These are phyloP conservation scores for Fusarium cicatricum DNA, from an alignment of 2,329 filamentous ascomycete genomes.

Conservation along the genomic window DNA sequence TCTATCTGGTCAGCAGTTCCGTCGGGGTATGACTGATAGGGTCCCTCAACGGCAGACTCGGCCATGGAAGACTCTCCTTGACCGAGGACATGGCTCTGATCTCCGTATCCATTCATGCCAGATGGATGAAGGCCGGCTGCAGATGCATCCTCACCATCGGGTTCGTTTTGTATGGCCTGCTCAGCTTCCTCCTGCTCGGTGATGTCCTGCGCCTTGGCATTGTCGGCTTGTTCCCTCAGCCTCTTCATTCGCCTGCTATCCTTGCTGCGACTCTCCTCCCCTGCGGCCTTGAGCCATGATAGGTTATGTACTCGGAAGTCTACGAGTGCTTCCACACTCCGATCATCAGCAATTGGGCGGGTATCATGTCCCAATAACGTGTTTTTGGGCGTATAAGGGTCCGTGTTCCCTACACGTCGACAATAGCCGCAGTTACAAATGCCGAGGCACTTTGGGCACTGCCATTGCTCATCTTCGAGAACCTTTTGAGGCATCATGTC, in stretches of 20 bases:
- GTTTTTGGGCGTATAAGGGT: constrained; percentile 85
- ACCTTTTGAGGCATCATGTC: constrained; percentile 86
- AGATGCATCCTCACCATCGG: constrained; percentile 5
- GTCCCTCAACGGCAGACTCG: constrained; percentile 15
- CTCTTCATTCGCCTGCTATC: constrained; percentile 66
- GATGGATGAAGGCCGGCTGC: constrained; percentile 9
- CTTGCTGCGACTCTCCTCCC: constrained; percentile 65
- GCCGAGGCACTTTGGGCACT: constrained; percentile 84
- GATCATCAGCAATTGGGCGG: constrained; percentile 85
- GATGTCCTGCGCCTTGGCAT: constrained; percentile 62
- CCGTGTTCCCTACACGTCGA: constrained; percentile 70
- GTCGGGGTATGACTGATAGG: constrained; percentile 17
- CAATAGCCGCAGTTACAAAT: constrained; percentile 90
- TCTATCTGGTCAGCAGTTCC: constrained; percentile 3
- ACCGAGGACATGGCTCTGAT: constrained; percentile 46
- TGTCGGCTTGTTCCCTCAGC: constrained; percentile 63
- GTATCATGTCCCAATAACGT: constrained; percentile 93
- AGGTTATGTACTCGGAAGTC: constrained; percentile 92
- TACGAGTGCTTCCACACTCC: constrained; percentile 88
- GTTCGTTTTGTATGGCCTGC: constrained; percentile 27
- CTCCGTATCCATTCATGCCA: constrained; percentile 40
- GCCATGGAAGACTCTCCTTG: constrained; percentile 21
- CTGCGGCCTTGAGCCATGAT: constrained; percentile 74
- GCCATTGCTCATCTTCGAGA: constrained; percentile 84
- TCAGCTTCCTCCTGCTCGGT: constrained; percentile 44